phyloP scores from a whole-genome alignment of 331 rosid genomes.

The Quercus phellos region DNA sequence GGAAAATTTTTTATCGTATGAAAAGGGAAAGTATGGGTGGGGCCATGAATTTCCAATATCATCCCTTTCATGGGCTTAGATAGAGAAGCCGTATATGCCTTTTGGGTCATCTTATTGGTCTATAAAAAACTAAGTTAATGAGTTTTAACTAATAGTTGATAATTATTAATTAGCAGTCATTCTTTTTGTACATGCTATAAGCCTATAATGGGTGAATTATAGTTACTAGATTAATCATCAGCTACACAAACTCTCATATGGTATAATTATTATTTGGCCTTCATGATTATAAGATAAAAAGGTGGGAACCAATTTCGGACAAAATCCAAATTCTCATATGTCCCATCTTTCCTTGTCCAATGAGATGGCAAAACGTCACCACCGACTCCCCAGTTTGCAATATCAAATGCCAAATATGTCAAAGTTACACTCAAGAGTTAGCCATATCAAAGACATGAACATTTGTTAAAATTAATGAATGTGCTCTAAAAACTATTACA shows the following conservation, averaged over 20 bases:
- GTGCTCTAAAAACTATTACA: not conserved
- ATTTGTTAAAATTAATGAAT: not conserved
- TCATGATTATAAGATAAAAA: conserved; percentile 30
- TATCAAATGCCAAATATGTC: conserved; percentile 10
- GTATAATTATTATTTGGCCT: conserved; percentile 11
- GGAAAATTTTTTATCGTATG: conserved; percentile 19
- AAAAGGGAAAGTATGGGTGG: conserved; percentile 19
- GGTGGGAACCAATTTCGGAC: conserved; percentile 40
- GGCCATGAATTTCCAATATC: conserved; percentile 13
- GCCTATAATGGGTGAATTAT: conserved; percentile 45
- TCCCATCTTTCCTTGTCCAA: conserved; percentile 36
- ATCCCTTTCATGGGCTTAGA: conserved; percentile 25
- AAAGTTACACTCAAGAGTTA: conserved; percentile 16
- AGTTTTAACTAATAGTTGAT: conserved; percentile 10
- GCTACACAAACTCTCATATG: conserved; percentile 34
- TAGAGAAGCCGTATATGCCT: conserved; percentile 8
- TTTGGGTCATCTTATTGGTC: conserved; percentile 8
- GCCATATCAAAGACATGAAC: not conserved
- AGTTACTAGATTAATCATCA: conserved; percentile 36
- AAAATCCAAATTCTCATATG: conserved; percentile 42
- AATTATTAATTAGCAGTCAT: conserved; percentile 18
- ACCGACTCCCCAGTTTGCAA: conserved; percentile 30
- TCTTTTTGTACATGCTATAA: conserved; percentile 6
- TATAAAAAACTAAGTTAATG: conserved; percentile 5
- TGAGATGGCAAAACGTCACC: conserved; percentile 28